Evolutionary conservation across 2,329 filamentous ascomycete genomes (phyloP), one percentile per base, ranked within the genome.

Genomic region (Hansfordia pulvinata): DNA sequence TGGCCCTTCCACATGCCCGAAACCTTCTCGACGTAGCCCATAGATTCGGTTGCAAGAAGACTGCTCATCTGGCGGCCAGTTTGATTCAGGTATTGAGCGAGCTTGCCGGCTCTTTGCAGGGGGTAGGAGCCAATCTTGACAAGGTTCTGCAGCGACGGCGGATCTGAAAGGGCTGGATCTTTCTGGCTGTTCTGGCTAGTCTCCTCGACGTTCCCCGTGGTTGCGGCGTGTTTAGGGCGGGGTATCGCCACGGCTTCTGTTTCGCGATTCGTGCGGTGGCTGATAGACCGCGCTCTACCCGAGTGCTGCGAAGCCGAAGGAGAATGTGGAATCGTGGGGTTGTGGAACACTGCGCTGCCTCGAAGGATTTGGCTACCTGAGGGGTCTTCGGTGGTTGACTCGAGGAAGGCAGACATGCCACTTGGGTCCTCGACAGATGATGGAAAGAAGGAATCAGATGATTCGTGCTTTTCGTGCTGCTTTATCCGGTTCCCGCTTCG

Each of bases 1-100:
- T 83, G 83, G 18, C 90, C 90, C 38, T 85, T 82, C 74, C 90
- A 90, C 81, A 96, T 96, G 19, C 85, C 88, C 0, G 88, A 93
- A 0, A 96, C 86, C 50, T 94, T 96, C 45, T 92, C 86, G 17
- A 93, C 78, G 46, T 96, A 96, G 2, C 84, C 85, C 76, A 93
- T 93, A 1, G 88, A 92, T 49, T 94, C 86, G 0, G 78, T 83
- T 6, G 88, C 82, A 23, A 96, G 56, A 7, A 93, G 56, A 16
- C 64, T 82, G 33, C 82, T 83, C 74, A 96, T 82, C 18, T 74
- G 73, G 38, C 81, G 80, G 13, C 84, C 78, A 13, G 80, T 74
- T 30, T 67, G 77, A 43, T 80, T 82, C 27, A 94, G 60, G 45
- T 85, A 93, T 24, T 76, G 82, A 7, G 85, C 84, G 45, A 93